Evolutionary conservation across 2,329 filamentous ascomycete genomes (phyloP).

Genomic region (Didymella arachidicola): DNA sequence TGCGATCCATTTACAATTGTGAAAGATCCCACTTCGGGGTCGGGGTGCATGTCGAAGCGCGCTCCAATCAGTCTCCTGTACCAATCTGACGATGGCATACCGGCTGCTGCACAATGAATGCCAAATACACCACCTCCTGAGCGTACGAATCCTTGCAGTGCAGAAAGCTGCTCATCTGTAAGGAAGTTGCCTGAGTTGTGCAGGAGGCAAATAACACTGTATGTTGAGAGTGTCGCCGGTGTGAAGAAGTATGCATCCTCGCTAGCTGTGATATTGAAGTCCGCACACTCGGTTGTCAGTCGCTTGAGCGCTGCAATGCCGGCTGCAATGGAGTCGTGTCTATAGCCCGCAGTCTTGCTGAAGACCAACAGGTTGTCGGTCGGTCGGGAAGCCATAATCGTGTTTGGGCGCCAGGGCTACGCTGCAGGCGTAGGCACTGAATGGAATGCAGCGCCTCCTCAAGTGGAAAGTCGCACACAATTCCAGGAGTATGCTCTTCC

Average conservation of each 20-base stretch:
- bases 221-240: slow-evolving; percentile 10
- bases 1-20: slow-evolving; percentile 9
- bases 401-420: not conserved
- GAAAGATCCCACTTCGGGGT: slow-evolving; percentile 29
- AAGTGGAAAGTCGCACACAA: not conserved
- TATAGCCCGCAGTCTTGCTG: slow-evolving; percentile 39
- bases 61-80: slow-evolving; percentile 36
- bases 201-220: slow-evolving; percentile 27
- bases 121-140: slow-evolving; percentile 35
- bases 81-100: slow-evolving; percentile 33
- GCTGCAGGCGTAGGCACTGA: not conserved
- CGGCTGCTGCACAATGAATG: slow-evolving; percentile 40
- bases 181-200: slow-evolving; percentile 31
- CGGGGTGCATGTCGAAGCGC: slow-evolving; percentile 39
- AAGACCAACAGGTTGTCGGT: slow-evolving; percentile 34
- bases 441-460: not conserved
- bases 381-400: not conserved
- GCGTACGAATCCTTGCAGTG: slow-evolving; percentile 27
- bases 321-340: slow-evolving; percentile 37
- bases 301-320: slow-evolving; percentile 25
- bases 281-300: slow-evolving; percentile 11
- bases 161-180: slow-evolving; percentile 18
- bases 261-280: slow-evolving; percentile 27
- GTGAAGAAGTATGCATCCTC: slow-evolving; percentile 32
- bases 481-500: not conserved